Percentiles rank a stretch among this genome's conserved stretches.
Conservation (phyloP, 805 yeast genomes). For the Candida ascalaphidarum region DNA sequence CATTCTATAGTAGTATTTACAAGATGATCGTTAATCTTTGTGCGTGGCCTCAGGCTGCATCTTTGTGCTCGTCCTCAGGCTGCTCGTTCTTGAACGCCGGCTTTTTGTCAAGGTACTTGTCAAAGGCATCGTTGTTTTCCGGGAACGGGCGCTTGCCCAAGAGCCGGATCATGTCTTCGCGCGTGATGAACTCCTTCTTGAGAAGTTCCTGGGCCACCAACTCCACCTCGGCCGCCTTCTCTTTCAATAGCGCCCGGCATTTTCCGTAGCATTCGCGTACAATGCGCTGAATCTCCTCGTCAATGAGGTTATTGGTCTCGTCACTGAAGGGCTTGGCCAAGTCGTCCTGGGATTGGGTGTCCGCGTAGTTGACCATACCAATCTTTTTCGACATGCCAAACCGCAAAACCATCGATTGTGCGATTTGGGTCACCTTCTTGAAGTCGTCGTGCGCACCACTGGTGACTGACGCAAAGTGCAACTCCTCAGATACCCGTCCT, state of each 20-base stretch:
- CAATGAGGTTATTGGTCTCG: conserved; percentile 73
- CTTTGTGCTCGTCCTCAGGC: conserved; percentile 18
- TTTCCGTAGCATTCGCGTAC: conserved; percentile 66
- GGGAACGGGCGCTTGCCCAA: conserved; percentile 90
- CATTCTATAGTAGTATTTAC: no score
- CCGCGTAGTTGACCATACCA: conserved; percentile 75
- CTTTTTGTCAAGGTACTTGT: conserved; percentile 52
- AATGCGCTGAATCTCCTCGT: conserved; percentile 71
- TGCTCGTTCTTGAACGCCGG: conserved; percentile 32
- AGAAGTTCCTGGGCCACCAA: conserved; percentile 82
- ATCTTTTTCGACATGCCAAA: conserved; percentile 86
- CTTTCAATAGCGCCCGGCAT: conserved; percentile 61
- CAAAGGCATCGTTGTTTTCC: conserved; percentile 85
- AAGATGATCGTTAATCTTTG: conserved; percentile 2
- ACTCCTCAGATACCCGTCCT: conserved; percentile 93
- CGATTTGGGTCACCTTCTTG: conserved; percentile 91
- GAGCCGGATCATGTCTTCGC: conserved; percentile 87
- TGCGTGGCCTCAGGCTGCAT: no score
- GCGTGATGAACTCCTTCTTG: conserved; percentile 79
- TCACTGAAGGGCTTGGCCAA: conserved; percentile 86
- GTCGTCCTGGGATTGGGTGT: conserved; percentile 56
- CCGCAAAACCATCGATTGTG: conserved; percentile 84
- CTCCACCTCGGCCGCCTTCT: conserved; percentile 69
- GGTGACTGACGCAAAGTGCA: conserved; percentile 86
- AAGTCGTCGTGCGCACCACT: conserved; percentile 96